Conservation (phyloP, 2,329 filamentous ascomycete genomes). For the Cryphonectria carpinicola region DNA sequence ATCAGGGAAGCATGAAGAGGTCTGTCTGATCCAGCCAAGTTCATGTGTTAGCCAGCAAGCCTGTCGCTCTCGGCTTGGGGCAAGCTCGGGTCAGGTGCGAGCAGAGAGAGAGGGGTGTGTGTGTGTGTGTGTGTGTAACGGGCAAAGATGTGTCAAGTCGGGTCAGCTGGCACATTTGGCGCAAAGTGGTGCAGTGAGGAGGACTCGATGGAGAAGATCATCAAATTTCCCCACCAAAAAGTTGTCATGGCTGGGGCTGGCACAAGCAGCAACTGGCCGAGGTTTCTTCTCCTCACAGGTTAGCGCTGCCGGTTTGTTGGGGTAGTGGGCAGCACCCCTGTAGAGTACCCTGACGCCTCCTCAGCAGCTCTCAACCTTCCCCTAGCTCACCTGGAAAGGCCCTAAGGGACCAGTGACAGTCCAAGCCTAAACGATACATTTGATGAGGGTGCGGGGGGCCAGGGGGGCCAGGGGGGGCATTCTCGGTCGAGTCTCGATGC, state of each 20-base stretch:
- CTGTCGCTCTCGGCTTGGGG: background rate
- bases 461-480: background rate
- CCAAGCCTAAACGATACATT: background rate
- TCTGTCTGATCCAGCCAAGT: background rate
- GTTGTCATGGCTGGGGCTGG: background rate
- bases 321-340: conserved; percentile 10
- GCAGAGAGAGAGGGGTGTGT: background rate
- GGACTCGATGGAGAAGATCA: conserved; percentile 12
- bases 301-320: conserved; percentile 8
- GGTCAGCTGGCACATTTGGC: conserved; percentile 15
- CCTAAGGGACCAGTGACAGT: background rate
- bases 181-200: background rate
- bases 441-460: too few relatives aligned
- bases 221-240: conserved; percentile 22
- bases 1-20: background rate
- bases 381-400: background rate
- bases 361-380: background rate
- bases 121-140: background rate
- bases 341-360: background rate
- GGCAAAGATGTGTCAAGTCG: conserved; percentile 15
- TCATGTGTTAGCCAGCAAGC: background rate
- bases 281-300: conserved; percentile 8
- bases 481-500: background rate
- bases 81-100: background rate
- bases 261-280: conserved; percentile 13